A percentile compares a stretch with the other conserved stretches of the same genome.
Conservation (phyloP, 306 rosid genomes). For the Macrotyloma uniflorum region DNA sequence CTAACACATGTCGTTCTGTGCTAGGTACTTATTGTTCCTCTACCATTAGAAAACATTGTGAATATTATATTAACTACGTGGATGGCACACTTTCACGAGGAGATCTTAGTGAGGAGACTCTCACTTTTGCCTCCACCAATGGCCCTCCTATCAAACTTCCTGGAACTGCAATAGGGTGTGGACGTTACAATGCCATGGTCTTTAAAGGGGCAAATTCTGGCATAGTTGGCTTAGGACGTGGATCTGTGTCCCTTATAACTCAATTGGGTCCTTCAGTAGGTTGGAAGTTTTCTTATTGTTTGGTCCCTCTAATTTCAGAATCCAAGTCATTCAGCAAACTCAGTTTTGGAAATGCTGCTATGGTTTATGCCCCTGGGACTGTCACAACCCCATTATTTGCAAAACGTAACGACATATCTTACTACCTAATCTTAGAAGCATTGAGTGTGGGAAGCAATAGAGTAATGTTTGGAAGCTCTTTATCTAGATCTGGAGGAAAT, state of each 20-base stretch:
- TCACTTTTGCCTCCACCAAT: not conserved
- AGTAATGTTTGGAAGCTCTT: not conserved
- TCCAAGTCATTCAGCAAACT: not conserved
- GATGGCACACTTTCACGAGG: not conserved
- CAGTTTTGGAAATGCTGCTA: conserved; percentile 31
- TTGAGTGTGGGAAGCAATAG: not conserved
- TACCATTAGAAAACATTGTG: not conserved
- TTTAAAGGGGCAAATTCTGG: conserved; percentile 5
- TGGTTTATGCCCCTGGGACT: not conserved
- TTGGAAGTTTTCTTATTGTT: conserved; percentile 61
- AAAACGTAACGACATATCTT: not conserved
- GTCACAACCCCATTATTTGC: conserved; percentile 26
- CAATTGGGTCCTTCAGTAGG: not conserved
- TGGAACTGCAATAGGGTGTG: not conserved
- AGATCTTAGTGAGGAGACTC: conserved; percentile 44
- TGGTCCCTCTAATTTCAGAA: not conserved
- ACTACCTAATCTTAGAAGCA: conserved; percentile 17
- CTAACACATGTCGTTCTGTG: not conserved
- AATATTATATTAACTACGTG: not conserved
- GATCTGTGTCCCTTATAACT: not conserved
- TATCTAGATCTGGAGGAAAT: fast-evolving
- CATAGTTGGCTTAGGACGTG: not conserved
- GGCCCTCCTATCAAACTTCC: not conserved
- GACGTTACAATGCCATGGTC: conserved; percentile 25
- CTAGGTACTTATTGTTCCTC: not conserved